Evolutionary conservation across 208 protist species (phyloP).

Genomic region (Trypanosoma grayi): DNA sequence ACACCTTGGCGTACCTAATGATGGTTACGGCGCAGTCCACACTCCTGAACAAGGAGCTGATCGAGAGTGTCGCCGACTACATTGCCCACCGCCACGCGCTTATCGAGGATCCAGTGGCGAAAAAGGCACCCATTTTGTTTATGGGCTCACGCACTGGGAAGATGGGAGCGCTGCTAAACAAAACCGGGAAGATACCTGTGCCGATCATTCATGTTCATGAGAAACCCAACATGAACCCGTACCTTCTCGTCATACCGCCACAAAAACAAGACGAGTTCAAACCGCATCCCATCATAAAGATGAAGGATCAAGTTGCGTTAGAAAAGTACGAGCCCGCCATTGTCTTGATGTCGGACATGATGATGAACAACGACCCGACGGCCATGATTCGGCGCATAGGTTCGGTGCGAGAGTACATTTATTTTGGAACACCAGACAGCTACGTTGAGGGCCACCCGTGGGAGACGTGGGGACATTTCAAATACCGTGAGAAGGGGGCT

Average conservation of each 20-base stretch:
- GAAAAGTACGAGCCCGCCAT: slow-evolving; percentile 87
- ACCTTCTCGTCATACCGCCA: slow-evolving; percentile 80
- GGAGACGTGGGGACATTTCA: slow-evolving; percentile 85
- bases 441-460: slow-evolving; percentile 82
- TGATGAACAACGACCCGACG: slow-evolving; percentile 72
- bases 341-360: slow-evolving; percentile 84
- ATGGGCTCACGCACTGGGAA: slow-evolving; percentile 72
- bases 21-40: slow-evolving; percentile 77
- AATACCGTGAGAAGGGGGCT: slow-evolving; percentile 59
- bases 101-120: slow-evolving; percentile 57
- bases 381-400: slow-evolving; percentile 74
- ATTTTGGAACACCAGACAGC: slow-evolving; percentile 83
- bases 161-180: slow-evolving; percentile 73
- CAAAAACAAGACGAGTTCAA: slow-evolving; percentile 82
- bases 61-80: slow-evolving; percentile 75
- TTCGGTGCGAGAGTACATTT: slow-evolving; percentile 80
- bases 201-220: slow-evolving; percentile 78
- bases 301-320: slow-evolving; percentile 78
- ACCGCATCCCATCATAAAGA: slow-evolving; percentile 72
- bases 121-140: slow-evolving; percentile 83
- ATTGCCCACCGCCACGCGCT: slow-evolving; percentile 66
- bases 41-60: slow-evolving; percentile 65
- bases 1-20: slow-evolving; percentile 69
- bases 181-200: slow-evolving; percentile 72
- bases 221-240: slow-evolving; percentile 84